Evolutionary conservation across 2,329 filamentous ascomycete species (phyloP).

Genomic region (Stachybotrys elegans): DNA sequence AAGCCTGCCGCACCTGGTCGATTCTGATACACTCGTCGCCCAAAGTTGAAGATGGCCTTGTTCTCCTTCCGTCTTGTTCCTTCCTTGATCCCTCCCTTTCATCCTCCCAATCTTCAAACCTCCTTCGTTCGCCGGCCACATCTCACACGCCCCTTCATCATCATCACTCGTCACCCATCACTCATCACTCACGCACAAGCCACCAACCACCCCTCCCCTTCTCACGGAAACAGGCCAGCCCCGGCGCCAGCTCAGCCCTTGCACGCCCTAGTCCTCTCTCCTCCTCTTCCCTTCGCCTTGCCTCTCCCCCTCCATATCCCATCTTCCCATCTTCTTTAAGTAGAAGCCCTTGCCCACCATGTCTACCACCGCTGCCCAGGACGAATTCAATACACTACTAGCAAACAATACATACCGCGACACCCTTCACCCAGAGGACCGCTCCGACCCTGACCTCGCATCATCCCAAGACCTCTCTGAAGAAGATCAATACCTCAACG

Average conservation of each 20-base stretch:
- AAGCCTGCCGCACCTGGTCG: slow-evolving; percentile 1
- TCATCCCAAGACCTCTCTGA: slow-evolving; percentile 51
- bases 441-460: slow-evolving; percentile 41
- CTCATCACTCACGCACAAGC: neutral
- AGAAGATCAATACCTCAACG: slow-evolving; percentile 48
- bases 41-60: slow-evolving; percentile 3
- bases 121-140: neutral
- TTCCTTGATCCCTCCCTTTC: neutral
- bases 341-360: slow-evolving; percentile 32
- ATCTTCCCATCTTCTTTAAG: slow-evolving; percentile 14
- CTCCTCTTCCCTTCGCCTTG: slow-evolving; percentile 3
- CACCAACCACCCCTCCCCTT: too few relatives aligned
- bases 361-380: slow-evolving; percentile 58
- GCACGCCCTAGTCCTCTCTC: slow-evolving; percentile 2
- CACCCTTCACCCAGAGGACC: slow-evolving; percentile 54
- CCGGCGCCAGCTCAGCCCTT: slow-evolving; percentile 6
- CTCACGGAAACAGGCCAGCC: too few relatives aligned
- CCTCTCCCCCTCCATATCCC: slow-evolving; percentile 6
- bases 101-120: neutral
- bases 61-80: neutral
- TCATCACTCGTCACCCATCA: too few relatives aligned
- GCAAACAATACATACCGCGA: slow-evolving; percentile 46
- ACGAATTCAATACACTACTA: slow-evolving; percentile 62
- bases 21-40: neutral
- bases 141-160: neutral